Conservation (phyloP, 768 basidiomycete genomes). For the Hypholoma fasciculare region DNA sequence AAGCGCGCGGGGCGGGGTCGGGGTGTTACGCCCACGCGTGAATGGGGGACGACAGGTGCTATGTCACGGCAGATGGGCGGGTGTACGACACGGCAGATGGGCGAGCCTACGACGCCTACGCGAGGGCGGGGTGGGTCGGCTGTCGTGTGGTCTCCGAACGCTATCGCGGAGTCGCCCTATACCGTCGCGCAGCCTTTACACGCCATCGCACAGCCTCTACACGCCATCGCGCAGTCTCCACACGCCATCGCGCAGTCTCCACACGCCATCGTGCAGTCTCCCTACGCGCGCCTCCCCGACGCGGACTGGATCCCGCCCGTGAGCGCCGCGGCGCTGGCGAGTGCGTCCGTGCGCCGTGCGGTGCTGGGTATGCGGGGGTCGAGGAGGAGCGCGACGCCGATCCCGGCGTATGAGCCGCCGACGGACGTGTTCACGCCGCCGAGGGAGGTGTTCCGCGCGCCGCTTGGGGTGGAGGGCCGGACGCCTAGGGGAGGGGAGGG, state of each 20-base stretch:
- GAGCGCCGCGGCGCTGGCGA: conserved; percentile 16
- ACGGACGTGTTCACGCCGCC: conserved; percentile 72
- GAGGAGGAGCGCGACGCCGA: conserved; percentile 53
- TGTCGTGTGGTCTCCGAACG: too few species aligned
- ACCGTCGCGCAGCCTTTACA: too few species aligned
- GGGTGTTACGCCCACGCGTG: not conserved
- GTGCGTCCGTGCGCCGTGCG: conserved; percentile 17
- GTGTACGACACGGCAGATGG: conserved; percentile 12
- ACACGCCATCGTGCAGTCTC: conserved; percentile 32
- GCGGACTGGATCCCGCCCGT: conserved; percentile 48
- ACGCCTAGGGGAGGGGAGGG: not conserved
- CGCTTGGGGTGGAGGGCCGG: conserved; percentile 34
- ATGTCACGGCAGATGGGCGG: conserved; percentile 7
- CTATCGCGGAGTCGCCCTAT: too few species aligned
- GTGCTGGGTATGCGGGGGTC: conserved; percentile 23
- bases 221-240: conserved; percentile 36
- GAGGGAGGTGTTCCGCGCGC: conserved; percentile 52
- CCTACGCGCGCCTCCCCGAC: conserved; percentile 47
- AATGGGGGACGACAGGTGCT: too few species aligned
- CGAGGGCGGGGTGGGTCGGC: not conserved
- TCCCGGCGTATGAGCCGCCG: conserved; percentile 66
- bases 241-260: conserved; percentile 38
- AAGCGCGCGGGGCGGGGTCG: not conserved
- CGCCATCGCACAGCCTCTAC: conserved; percentile 31
- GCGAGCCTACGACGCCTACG: conserved; percentile 20